Percentiles rank a stretch among this genome's conserved stretches.
phyloP scores from a whole-genome alignment of 805 yeast genomes.

The Lachancea mirantina region DNA sequence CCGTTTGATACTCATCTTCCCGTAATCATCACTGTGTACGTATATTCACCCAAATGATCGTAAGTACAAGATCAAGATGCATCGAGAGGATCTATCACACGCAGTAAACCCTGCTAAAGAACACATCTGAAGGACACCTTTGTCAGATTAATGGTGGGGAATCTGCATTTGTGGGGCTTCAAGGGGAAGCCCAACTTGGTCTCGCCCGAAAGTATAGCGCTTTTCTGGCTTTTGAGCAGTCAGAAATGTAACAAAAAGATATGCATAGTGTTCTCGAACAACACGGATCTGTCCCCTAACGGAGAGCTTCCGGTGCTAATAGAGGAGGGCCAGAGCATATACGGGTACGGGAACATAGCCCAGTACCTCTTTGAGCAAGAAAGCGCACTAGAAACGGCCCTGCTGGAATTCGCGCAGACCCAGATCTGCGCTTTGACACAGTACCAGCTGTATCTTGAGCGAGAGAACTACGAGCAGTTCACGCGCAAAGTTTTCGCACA shows the following conservation, averaged over 20 bases:
- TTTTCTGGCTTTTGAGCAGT: slow-evolving; percentile 21
- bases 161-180: slow-evolving; percentile 26
- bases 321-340: slow-evolving; percentile 20
- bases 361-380: slow-evolving; percentile 28
- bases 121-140: too few relatives aligned
- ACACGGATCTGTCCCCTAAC: slow-evolving; percentile 45
- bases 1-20: too few relatives aligned
- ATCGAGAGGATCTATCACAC: too few relatives aligned
- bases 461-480: slow-evolving; percentile 50
- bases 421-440: slow-evolving; percentile 43
- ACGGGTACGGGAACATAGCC: slow-evolving; percentile 40
- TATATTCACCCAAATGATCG: too few relatives aligned
- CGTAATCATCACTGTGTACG: too few relatives aligned
- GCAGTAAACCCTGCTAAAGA: too few relatives aligned
- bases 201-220: slow-evolving; percentile 27
- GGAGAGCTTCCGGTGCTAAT: slow-evolving; percentile 45
- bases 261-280: slow-evolving; percentile 48
- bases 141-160: too few relatives aligned
- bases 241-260: slow-evolving; percentile 10
- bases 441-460: slow-evolving; percentile 51
- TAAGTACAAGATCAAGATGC: too few relatives aligned
- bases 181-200: slow-evolving; percentile 21
- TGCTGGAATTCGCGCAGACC: slow-evolving; percentile 36
- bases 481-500: slow-evolving; percentile 48
- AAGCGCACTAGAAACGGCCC: slow-evolving; percentile 38